Base-by-base conservation (phyloP, 805 yeast species). In the Saturnispora mendoncae region DNA sequence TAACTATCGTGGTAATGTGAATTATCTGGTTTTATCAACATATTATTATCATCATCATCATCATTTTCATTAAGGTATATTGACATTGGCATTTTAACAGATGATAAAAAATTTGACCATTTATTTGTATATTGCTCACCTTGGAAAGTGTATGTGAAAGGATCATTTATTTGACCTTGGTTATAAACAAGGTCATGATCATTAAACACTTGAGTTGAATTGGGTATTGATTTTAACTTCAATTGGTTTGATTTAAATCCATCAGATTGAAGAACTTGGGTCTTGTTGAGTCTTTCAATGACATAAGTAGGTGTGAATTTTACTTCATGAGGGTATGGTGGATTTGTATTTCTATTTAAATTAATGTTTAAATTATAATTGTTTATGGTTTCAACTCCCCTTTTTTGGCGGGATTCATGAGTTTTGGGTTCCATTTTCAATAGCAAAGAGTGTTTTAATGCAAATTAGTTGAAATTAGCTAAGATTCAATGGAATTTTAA, bases 41-140 rank as follows among this genome's bases (percentile, higher is more conserved):
- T n/a, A n/a, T 42, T 42, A 9, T 42, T 46, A 33, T 55, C 44
- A 15, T 54, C 51, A 39, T 64, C 66, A 26, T 48, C 48, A 9
- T 48, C 46, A 19, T 20, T n/a, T 23, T n/a, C n/a, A 27, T 37
- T 39, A 2, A 45, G 32, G 4, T 42, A 26, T 19, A 13, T 14
- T 6, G 45, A 29, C 2, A 33, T 38, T 6, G 50, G 49, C 12
- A 23, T 38, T 32, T 45, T 37, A 3, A 52, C 34, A 3, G 53
- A 13, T 7, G 43, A 27, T n/a, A 52, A 31, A 24, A 50, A 51
- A 14, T 51, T 49, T 9, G 41, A 38, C 56, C 56, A 52, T 30
- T 42, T 45, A 12, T 32, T 33, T 5, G 39, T 36, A 28, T 42
- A 43, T 6, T 28, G 18, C 17, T 41, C 39, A 21, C 37, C 39